Evolutionary conservation across 2,329 filamentous ascomycete genomes (phyloP).

Genomic region (Gaeumannomyces sp.): DNA sequence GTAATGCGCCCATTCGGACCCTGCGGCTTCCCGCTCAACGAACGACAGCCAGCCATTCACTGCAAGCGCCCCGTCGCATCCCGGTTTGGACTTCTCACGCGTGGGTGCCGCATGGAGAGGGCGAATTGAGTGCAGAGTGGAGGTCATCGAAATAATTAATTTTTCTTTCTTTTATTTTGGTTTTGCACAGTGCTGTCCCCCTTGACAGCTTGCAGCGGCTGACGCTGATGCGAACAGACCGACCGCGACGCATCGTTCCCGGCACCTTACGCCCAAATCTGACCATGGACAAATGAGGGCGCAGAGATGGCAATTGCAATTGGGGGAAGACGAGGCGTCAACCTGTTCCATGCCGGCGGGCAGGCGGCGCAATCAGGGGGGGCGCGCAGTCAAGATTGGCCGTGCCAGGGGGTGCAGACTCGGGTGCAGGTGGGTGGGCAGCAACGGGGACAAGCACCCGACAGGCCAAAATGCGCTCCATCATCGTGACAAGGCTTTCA

Average conservation of each 20-base stretch:
- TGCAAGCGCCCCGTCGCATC: conserved; percentile 1
- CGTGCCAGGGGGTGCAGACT: background rate
- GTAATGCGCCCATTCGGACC: conserved; percentile 1
- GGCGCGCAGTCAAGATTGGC: too few species aligned
- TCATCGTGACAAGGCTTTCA: background rate
- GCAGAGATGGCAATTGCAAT: background rate
- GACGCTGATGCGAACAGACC: background rate
- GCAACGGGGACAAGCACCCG: background rate
- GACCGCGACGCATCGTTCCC: background rate
- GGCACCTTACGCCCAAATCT: background rate
- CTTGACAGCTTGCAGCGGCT: background rate
- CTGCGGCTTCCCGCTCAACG: conserved; percentile 1
- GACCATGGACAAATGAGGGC: background rate
- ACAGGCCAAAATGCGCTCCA: background rate
- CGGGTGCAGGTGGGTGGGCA: background rate
- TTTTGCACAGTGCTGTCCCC: background rate
- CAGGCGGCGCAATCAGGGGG: too few species aligned
- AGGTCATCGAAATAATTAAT: background rate
- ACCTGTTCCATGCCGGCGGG: too few species aligned
- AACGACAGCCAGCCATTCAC: background rate
- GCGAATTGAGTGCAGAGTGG: background rate
- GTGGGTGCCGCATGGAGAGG: background rate
- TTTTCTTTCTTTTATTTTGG: background rate
- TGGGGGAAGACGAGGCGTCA: background rate
- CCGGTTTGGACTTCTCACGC: background rate